Evolutionary conservation across 2,329 filamentous ascomycete species (phyloP), one percentile per base, ranked within the genome.

Genomic region (Neofusicoccum ribis): DNA sequence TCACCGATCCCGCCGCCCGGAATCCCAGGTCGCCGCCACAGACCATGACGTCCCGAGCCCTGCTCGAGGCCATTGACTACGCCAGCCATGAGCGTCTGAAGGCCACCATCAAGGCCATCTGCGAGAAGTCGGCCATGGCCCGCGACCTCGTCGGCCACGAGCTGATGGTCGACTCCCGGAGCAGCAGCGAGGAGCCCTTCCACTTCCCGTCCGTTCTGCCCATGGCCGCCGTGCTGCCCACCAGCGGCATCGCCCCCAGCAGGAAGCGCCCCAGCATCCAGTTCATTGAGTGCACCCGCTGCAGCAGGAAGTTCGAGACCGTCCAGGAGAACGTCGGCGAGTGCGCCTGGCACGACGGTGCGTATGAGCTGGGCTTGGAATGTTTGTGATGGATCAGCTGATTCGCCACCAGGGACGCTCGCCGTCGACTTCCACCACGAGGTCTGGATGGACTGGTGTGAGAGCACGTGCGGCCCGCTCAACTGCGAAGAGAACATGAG

Each of bases 161-260:
- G 37, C 44, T 64, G 34, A 52, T 64, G 43, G 63, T 59, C 51
- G 63, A 64, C 27, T 64, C 51, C 9, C 23, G 54, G 15, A 52
- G 54, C 63, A 65, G 63, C 37, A 65, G 63, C 52, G 50, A 65
- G 47, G 63, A 60, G 27, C 63, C 61, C 49, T 37, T 64, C 31
- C 49, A 64, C 17, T 43, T 64, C 17, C 49, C 61, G 14, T 49
- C 60, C 2, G 47, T 39, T 5, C 47, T 63, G 9, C 51, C 61
- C 49, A 47, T 64, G 27, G 39, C 61, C 12, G 41, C 61, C 17
- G 31, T 39, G 14, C 41, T 64, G 50, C 20, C 15, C 17, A 15
- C 41, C 11, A 64, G 58, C 6, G 46, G 44, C 34, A 54, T 27
- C 43, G 34, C 63, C 27, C 50, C 63, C n/a, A 65, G 46, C 46